phyloP scores from a whole-genome alignment of 225 moss, liverwort and hornwort species.

The Rhytidiadelphus loreus region DNA sequence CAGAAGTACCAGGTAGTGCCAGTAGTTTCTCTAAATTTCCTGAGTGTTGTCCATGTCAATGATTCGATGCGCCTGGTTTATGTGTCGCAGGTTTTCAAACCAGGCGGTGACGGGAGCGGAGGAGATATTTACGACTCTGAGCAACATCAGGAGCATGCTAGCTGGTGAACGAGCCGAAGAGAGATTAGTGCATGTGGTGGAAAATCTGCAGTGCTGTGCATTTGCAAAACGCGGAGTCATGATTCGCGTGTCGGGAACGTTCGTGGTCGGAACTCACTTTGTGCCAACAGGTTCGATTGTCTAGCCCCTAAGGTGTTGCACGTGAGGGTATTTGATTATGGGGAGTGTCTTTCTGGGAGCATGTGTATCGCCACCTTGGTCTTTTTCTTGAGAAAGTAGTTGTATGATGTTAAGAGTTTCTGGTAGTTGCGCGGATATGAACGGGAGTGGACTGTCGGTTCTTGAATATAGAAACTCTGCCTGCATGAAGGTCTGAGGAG shows the following conservation, averaged over 20 bases:
- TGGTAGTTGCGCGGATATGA: background rate
- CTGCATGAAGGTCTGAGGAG: background rate
- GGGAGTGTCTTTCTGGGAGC: background rate
- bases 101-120: conserved; percentile 67
- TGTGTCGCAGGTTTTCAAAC: conserved; percentile 53
- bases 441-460: background rate
- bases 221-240: conserved; percentile 84
- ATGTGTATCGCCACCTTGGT: background rate
- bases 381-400: background rate
- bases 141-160: conserved; percentile 74
- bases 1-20: background rate
- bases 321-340: background rate
- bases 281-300: conserved; percentile 59
- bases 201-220: conserved; percentile 88
- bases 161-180: conserved; percentile 74
- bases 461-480: background rate
- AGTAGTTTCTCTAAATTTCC: no score
- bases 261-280: conserved; percentile 95
- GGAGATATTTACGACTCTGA: conserved; percentile 67
- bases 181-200: conserved; percentile 91
- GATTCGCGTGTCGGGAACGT: conserved; percentile 90
- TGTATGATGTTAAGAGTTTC: background rate
- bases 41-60: background rate
- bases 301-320: background rate
- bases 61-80: background rate